Evolutionary conservation across 768 basidiomycete genomes (phyloP).

Genomic region (Paxillus rubicundulus): DNA sequence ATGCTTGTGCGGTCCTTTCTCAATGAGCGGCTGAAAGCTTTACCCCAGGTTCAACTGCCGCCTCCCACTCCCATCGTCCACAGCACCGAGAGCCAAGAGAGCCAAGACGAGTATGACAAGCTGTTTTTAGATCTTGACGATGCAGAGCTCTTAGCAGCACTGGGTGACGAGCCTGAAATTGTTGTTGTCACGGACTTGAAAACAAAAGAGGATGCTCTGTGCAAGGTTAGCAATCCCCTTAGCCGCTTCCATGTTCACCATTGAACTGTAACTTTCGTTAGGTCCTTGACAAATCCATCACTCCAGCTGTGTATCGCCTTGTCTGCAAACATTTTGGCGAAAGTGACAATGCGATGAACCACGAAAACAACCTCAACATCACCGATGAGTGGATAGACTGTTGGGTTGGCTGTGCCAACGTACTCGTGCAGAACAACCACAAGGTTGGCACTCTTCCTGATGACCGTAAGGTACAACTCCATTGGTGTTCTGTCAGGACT

Average conservation of each 20-base stretch:
- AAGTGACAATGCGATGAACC: slow-evolving; percentile 16
- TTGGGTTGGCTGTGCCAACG: slow-evolving; percentile 69
- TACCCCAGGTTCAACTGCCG: slow-evolving; percentile 41
- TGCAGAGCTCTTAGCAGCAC: slow-evolving; percentile 53
- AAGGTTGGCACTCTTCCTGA: slow-evolving; percentile 32
- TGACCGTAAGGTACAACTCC: not conserved
- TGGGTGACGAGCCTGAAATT: slow-evolving; percentile 38
- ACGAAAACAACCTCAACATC: slow-evolving; percentile 29
- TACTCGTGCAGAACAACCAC: slow-evolving; percentile 52
- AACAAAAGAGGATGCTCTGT: slow-evolving; percentile 47
- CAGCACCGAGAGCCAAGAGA: slow-evolving; percentile 55
- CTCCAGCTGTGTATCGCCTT: slow-evolving; percentile 53
- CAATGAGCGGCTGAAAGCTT: slow-evolving; percentile 46
- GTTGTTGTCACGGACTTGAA: slow-evolving; percentile 30
- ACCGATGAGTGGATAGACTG: slow-evolving; percentile 63
- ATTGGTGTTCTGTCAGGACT: slow-evolving; percentile 42
- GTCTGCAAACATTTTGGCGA: slow-evolving; percentile 48
- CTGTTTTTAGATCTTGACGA: slow-evolving; percentile 62
- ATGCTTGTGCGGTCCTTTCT: slow-evolving; percentile 60
- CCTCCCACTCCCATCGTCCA: slow-evolving; percentile 29
- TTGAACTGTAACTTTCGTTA: slow-evolving; percentile 20
- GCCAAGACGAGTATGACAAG: slow-evolving; percentile 72
- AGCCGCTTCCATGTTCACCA: not conserved
- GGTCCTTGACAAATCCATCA: slow-evolving; percentile 50
- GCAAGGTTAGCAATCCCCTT: slow-evolving; percentile 39